A percentile compares a stretch with the other conserved stretches of the same genome.
Evolutionary conservation across 257 asterid genomes (phyloP).

Genomic region (Solanum peruvianum): DNA sequence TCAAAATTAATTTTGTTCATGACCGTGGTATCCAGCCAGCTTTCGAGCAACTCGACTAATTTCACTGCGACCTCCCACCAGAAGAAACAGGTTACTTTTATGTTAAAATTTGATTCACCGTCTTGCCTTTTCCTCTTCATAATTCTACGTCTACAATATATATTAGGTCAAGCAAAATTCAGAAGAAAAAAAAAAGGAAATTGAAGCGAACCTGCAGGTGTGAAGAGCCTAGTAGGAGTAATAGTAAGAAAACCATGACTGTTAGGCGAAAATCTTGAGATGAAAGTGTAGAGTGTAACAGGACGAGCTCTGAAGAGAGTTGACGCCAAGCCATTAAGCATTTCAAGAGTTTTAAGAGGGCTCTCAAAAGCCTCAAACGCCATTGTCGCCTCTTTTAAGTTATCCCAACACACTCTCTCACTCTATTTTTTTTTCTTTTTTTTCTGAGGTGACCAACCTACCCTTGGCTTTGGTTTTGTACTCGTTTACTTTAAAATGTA

Average conservation of each 20-base stretch:
- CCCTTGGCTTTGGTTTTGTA: background rate
- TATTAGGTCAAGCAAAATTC: background rate
- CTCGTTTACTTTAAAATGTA: too few relatives aligned
- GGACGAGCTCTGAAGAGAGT: background rate
- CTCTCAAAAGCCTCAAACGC: background rate
- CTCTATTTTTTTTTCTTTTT: background rate
- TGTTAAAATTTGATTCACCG: background rate
- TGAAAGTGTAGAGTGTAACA: background rate
- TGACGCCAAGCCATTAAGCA: background rate
- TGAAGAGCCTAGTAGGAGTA: background rate
- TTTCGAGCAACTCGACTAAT: background rate
- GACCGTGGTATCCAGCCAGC: background rate
- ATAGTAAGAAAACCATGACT: background rate
- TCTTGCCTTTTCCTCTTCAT: background rate
- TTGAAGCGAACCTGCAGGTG: background rate
- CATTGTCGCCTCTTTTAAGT: background rate
- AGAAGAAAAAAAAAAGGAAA: background rate
- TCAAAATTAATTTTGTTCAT: background rate
- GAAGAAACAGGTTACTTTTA: background rate
- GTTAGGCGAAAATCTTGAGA: conserved; percentile 2
- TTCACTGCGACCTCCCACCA: background rate
- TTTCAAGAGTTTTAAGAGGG: background rate
- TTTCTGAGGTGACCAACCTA: background rate
- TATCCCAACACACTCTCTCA: background rate
- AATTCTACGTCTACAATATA: background rate